Percentiles rank a stretch among this genome's conserved stretches.
Conservation (phyloP, 495 filamentous ascomycete species). For the Daldinia vernicosa region DNA sequence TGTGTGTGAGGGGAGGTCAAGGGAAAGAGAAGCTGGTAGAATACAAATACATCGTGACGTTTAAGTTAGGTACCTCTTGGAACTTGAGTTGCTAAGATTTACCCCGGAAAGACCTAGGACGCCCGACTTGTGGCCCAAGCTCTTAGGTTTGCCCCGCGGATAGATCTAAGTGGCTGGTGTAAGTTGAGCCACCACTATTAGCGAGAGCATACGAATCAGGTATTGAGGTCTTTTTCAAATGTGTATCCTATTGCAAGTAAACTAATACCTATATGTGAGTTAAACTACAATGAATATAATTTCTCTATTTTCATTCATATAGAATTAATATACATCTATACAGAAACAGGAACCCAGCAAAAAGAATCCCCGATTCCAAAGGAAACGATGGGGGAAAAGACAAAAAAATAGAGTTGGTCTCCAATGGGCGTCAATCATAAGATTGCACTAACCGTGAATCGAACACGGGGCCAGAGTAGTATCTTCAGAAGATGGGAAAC, state of each 20-base stretch:
- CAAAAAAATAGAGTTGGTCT: constrained; percentile 33
- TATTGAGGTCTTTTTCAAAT: too few relatives aligned
- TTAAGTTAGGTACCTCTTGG: constrained; percentile 1
- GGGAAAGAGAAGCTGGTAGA: neutral
- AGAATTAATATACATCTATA: neutral
- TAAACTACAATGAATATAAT: neutral
- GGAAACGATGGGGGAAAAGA: neutral
- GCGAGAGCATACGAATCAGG: too few relatives aligned
- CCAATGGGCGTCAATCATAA: constrained; percentile 29
- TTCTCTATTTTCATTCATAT: neutral
- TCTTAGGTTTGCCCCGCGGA: constrained; percentile 21
- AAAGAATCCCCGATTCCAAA: neutral
- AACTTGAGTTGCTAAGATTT: constrained; percentile 13
- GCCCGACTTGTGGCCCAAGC: constrained; percentile 20
- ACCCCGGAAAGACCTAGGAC: neutral
- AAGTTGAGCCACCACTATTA: neutral
- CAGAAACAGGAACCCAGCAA: neutral
- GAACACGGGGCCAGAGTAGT: constrained; percentile 45
- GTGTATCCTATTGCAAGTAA: neutral
- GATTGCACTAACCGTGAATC: constrained; percentile 45
- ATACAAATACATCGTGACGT: constrained; percentile 26
- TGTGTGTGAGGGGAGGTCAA: neutral
- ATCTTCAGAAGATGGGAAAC: constrained; percentile 41
- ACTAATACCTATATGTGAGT: too few relatives aligned
- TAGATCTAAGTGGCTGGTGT: neutral